Percentiles rank a stretch among this genome's conserved stretches.
Evolutionary conservation across 2,329 filamentous ascomycete species (phyloP).

Genomic region (Elsinoe ampelina): DNA sequence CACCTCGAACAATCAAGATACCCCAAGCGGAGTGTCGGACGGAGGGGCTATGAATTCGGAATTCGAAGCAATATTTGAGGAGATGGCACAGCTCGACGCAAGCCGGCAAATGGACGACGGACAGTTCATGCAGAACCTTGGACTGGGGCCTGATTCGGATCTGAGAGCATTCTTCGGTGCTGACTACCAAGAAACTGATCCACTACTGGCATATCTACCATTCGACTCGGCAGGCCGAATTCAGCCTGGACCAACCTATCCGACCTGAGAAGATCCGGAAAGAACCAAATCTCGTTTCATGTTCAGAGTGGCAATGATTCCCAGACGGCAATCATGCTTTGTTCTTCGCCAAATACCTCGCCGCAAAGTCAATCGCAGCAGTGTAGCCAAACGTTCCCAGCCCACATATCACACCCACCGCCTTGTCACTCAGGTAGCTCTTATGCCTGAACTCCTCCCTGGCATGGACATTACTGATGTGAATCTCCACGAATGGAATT

Average conservation of each 20-base stretch:
- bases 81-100: constrained; percentile 48
- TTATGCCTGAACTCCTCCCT: constrained; percentile 60
- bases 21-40: constrained; percentile 10
- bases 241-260: background rate
- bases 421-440: constrained; percentile 68
- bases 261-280: background rate
- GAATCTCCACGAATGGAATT: constrained; percentile 70
- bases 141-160: constrained; percentile 54
- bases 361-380: constrained; percentile 36
- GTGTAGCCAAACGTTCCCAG: constrained; percentile 43
- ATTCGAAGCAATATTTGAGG: constrained; percentile 40
- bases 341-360: constrained; percentile 21
- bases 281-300: background rate
- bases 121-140: constrained; percentile 59
- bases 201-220: constrained; percentile 31
- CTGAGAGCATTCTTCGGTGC: constrained; percentile 43
- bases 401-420: constrained; percentile 62
- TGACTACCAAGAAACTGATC: constrained; percentile 35
- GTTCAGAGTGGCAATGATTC: background rate
- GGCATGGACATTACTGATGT: constrained; percentile 65
- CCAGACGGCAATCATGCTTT: background rate
- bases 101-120: constrained; percentile 44
- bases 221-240: constrained; percentile 7
- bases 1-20: constrained; percentile 2
- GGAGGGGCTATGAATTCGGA: constrained; percentile 6